Percentiles rank a stretch among this genome's conserved stretches.
phyloP scores from a whole-genome alignment of 345 rosid genomes.

The Bretschneidera sinensis region DNA sequence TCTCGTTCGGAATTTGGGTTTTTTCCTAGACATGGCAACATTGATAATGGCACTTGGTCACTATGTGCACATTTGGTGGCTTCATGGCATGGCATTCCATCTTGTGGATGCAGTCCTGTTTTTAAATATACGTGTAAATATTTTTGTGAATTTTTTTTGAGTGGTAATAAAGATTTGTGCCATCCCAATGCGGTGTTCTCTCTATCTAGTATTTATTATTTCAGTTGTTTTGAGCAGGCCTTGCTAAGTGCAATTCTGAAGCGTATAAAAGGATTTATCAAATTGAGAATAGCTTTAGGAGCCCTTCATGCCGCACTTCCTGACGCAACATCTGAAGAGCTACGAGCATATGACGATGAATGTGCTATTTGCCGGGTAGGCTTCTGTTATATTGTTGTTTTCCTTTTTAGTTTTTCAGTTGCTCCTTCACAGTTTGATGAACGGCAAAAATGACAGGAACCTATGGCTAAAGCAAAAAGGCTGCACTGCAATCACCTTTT shows the following conservation, averaged over 20 bases:
- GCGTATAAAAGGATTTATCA: slow-evolving; percentile 82
- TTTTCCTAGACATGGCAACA: slow-evolving; percentile 88
- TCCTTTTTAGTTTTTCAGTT: slow-evolving; percentile 12
- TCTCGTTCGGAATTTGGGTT: slow-evolving; percentile 88
- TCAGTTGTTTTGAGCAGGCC: slow-evolving; percentile 53
- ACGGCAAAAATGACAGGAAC: slow-evolving; percentile 62
- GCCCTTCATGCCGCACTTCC: slow-evolving; percentile 99
- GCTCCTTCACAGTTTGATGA: slow-evolving; percentile 20
- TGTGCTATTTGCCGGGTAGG: slow-evolving; percentile 99
- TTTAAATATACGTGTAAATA: slow-evolving; percentile 82
- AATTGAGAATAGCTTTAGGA: slow-evolving; percentile 78
- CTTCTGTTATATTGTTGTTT: slow-evolving; percentile 11
- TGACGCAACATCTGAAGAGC: slow-evolving; percentile 90
- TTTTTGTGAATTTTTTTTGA: slow-evolving; percentile 8
- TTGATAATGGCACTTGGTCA: slow-evolving; percentile 91
- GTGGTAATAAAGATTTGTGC: slow-evolving; percentile 4
- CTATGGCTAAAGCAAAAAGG: slow-evolving; percentile 98
- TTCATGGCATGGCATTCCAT: slow-evolving; percentile 94
- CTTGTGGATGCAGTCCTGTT: slow-evolving; percentile 86
- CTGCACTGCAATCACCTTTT: slow-evolving; percentile 89
- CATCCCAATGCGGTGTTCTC: slow-evolving; percentile 2
- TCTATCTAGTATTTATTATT: slow-evolving; percentile 10
- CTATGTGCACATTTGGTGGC: slow-evolving; percentile 91
- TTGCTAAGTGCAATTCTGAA: slow-evolving; percentile 85
- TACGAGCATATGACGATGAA: slow-evolving; percentile 86